Base-by-base conservation (phyloP, 345 rosid species). In the Rubroshorea leprosula region DNA sequence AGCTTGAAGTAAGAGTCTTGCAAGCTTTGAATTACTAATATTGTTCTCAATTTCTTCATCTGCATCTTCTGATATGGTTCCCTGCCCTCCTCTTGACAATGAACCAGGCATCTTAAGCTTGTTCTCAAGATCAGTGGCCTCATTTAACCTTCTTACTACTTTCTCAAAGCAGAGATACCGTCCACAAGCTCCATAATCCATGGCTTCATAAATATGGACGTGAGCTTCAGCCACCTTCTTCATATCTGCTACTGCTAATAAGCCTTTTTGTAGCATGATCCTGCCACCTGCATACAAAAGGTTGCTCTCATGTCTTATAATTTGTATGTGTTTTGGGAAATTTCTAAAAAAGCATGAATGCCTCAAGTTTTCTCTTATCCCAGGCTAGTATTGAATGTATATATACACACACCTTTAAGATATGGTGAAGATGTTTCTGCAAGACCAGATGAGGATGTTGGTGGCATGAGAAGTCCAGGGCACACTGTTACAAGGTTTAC, bases 181-280 rank as follows among this genome's bases (percentile, higher is more conserved):
- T 0, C 80, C 80, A 23, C 20, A 48, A 51, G 72, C 72, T 38
- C 77, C 80, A 43, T 44, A 21, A 49, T 76, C 61, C 75, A 73
- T 70, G 50, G 71, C 71, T 67, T 70, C 69, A 15, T 67, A 70
- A 9, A 70, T 56, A 17, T 15, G 67, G 15, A 69, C 54, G n/a
- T 76, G 80, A 31, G 80, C 74, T 57, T 72, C 62, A 3, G 77
- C 77, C 26, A 68, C 80, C 48, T 60, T 69, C 52, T 57, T 54
- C 23, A 73, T 68, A 23, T 73, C 66, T 16, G 57, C 41, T 15
- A 59, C 29, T 50, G 74, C 80, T 6, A 76, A 67, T 5, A 48
- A 5, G 17, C 76, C 74, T 41, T n/a, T 56, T 29, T 22, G 69
- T 18, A 72, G 66, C 80, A 76, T 76, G 7, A 19, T 17, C 11